Evolutionary conservation across 2,329 filamentous ascomycete species (phyloP), one percentile per base, ranked within the genome.

Genomic region (Penicillium sp.): DNA sequence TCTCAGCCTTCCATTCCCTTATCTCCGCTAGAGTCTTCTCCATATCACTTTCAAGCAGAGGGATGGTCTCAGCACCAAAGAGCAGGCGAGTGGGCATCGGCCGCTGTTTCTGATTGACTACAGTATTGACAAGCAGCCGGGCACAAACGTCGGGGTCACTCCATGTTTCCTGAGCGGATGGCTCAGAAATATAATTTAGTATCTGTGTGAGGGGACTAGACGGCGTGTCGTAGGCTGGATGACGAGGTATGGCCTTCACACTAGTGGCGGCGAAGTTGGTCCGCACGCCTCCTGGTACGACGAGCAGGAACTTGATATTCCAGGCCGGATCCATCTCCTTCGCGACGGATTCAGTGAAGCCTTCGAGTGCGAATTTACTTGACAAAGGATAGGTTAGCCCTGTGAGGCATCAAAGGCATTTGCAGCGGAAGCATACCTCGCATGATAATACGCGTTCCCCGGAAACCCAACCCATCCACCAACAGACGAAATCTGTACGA

Each of bases 241-340:
- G 62, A 9, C 53, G 31, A 4, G 9, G 9, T 17, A 38, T 49
- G 26, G 6, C 15, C 13, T 64, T 61, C 46, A 56, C 29, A 21
- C 50, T 58, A 23, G 55, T 55, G 1, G 62, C 51, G 3, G 76
- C 77, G 53, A 81, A 82, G 17, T 70, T 70, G 5, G 74, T 78
- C 48, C 73, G 71, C 48, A 78, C 63, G 64, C 71, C 69, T 62
- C 74, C 77, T 0, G 82, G 82, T 65, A 83, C 81, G 30, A 82
- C 68, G 44, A 78, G 75, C 56, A 73, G 76, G 46, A 83, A 75
- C 56, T 80, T 74, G 48, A 82, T 66, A 35, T 69, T 71, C 69
- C 69, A 71, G 7, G 63, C 58, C 1, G 57, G 59, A 3, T 66
- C 52, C 57, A 71, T 52, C 50, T 71, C 69, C 26, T 56, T 61